These are phyloP conservation scores for Tylopilus vinaceipallidus DNA, from an alignment of 768 basidiomycete species.

Conservation along the genomic window DNA sequence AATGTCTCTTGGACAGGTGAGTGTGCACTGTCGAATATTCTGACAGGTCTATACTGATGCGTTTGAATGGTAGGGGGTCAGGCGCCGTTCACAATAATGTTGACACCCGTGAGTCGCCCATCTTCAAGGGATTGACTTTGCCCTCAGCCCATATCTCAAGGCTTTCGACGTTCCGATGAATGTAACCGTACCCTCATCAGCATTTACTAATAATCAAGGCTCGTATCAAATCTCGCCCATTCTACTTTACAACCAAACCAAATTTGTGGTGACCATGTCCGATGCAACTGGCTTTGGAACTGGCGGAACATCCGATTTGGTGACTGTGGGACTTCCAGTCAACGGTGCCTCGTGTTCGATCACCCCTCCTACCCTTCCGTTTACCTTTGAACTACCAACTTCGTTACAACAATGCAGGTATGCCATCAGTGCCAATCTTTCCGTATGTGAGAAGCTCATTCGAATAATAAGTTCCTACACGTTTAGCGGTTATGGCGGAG, in stretches of 20 bases:
- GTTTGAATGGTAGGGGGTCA: slow-evolving; percentile 45
- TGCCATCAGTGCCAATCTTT: slow-evolving; percentile 10
- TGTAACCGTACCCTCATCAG: slow-evolving; percentile 51
- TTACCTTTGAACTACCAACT: slow-evolving; percentile 48
- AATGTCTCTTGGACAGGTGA: slow-evolving; percentile 61
- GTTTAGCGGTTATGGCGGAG: slow-evolving; percentile 44
- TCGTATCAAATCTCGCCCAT: slow-evolving; percentile 47
- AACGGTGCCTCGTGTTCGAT: slow-evolving; percentile 48
- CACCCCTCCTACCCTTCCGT: slow-evolving; percentile 41
- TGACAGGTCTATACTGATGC: not conserved
- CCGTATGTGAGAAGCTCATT: slow-evolving; percentile 3
- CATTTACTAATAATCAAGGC: slow-evolving; percentile 53
- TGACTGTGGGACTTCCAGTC: slow-evolving; percentile 47
- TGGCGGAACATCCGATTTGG: slow-evolving; percentile 54
- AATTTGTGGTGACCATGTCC: slow-evolving; percentile 63
- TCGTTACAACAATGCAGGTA: slow-evolving; percentile 64
- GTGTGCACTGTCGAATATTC: slow-evolving; percentile 8
- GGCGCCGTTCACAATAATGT: slow-evolving; percentile 46
- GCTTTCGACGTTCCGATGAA: slow-evolving; percentile 53
- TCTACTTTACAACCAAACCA: slow-evolving; percentile 36
- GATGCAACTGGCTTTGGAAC: slow-evolving; percentile 68
- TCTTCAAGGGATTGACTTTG: not conserved
- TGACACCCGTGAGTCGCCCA: slow-evolving; percentile 49
- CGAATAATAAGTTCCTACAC: slow-evolving; percentile 40
- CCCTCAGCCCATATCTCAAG: slow-evolving; percentile 33